Base-by-base conservation (phyloP, 148 eudicot species). In the Pouteria glomerata region DNA sequence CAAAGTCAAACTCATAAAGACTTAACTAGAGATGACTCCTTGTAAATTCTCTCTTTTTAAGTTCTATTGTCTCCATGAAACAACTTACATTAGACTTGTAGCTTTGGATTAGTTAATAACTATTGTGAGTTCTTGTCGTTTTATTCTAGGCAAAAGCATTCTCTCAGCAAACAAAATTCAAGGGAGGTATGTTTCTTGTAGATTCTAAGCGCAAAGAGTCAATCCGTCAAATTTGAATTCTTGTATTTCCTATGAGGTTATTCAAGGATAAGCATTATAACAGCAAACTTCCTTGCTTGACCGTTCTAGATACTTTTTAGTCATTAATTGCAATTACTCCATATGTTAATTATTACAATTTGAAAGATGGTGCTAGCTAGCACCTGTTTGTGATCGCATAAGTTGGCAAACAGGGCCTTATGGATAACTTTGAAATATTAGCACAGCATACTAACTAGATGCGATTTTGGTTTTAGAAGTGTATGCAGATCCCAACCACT, bases 401-500 rank as follows among this genome's bases (percentile, higher is more conserved):
- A 33, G 59, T 51, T 68, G 71, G 42, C 27, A 35, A 68, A 35
- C 4, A 41, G 29, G 6, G 27, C 63, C 45, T 8, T 42, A 12
- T 29, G 3, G 42, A 29, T 45, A 29, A 6, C 45, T 47, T 15
- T 30, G 26, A 31, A 48, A 59, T 34, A 13, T 60, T 51, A 37
- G 6, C 52, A 30, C 53, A 52, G 13, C 70, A 68, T 31, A 24
- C 18, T 45, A 42, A 55, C 21, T 21, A 21, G 26, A 39, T 67
- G 57, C 59, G 5, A 57, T 67, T 60, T 72, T 71, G 62, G 57
- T 85, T 69, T 63, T 86, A 95, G 99, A 95, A 82, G 90, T 92
- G 66, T 95, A 95, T 80, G 99, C 99, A 45, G 99, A 95, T 87
- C 92, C 94, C 42, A 76, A 73, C 52, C 81, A 89, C 78, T 77